Conservation (phyloP, 495 filamentous ascomycete genomes). For the Cercophora samala region DNA sequence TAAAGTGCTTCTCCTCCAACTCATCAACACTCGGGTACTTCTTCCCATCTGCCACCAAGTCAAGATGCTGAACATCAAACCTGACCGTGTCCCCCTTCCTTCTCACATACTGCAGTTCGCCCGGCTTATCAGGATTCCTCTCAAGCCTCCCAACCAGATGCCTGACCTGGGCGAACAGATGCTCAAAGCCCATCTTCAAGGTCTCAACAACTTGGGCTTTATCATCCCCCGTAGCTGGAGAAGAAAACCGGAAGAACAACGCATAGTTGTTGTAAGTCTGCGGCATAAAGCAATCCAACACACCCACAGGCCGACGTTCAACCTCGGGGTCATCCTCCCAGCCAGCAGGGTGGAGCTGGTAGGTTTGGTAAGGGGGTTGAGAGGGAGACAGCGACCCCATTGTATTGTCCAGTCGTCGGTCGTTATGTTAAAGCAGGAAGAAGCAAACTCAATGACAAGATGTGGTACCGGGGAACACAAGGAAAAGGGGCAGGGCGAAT, state of each 20-base stretch:
- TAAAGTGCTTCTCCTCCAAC: constrained; percentile 30
- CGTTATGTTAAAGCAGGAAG: no score
- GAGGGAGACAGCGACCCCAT: not conserved
- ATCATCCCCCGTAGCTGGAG: constrained; percentile 24
- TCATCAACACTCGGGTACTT: constrained; percentile 29
- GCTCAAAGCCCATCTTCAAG: not conserved
- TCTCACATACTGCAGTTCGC: constrained; percentile 38
- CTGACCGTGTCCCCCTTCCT: constrained; percentile 37
- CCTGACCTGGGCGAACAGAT: not conserved
- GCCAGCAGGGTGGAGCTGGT: not conserved
- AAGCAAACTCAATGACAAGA: no score
- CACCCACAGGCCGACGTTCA: constrained; percentile 21
- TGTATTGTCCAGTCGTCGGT: not conserved
- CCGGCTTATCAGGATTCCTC: constrained; percentile 23
- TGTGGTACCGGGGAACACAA: no score
- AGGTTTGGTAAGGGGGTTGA: not conserved
- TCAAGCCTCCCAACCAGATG: not conserved
- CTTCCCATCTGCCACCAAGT: constrained; percentile 12
- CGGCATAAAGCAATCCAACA: constrained; percentile 29
- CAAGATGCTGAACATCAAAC: constrained; percentile 40
- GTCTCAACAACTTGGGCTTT: constrained; percentile 8
- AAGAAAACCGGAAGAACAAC: constrained; percentile 33
- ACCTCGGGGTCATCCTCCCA: not conserved
- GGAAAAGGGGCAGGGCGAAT: no score
- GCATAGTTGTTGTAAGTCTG: constrained; percentile 34